phyloP scores from a whole-genome alignment of 805 yeast genomes.

The Yamadazyma scolyti region DNA sequence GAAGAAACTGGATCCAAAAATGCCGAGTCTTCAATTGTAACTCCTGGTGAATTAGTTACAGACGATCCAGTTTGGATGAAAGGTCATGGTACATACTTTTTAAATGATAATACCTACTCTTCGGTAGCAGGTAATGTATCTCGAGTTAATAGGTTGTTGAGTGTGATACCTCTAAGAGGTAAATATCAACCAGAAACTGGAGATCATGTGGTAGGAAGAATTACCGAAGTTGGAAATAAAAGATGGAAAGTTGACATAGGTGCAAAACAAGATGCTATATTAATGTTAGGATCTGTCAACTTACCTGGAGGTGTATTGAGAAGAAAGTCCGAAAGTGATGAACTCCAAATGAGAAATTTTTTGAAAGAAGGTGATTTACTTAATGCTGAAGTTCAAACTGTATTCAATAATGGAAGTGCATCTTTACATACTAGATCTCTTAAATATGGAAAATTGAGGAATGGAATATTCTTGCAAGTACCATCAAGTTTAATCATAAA shows the following conservation, averaged over 20 bases:
- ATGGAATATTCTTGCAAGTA: slow-evolving; percentile 78
- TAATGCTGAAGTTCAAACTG: slow-evolving; percentile 92
- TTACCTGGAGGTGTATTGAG: slow-evolving; percentile 96
- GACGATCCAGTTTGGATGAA: slow-evolving; percentile 97
- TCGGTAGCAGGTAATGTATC: slow-evolving; percentile 91
- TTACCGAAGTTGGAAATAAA: slow-evolving; percentile 88
- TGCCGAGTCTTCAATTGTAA: slow-evolving; percentile 47
- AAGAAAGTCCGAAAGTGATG: slow-evolving; percentile 92
- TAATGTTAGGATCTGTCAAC: slow-evolving; percentile 93
- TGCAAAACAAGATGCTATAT: slow-evolving; percentile 85
- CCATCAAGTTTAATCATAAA: slow-evolving; percentile 82
- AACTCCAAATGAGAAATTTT: slow-evolving; percentile 90
- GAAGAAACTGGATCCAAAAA: slow-evolving; percentile 13
- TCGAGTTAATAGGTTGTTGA: slow-evolving; percentile 79
- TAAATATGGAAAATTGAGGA: slow-evolving; percentile 91
- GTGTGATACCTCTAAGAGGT: slow-evolving; percentile 83
- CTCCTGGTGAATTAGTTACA: slow-evolving; percentile 96
- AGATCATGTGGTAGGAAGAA: slow-evolving; percentile 91
- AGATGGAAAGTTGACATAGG: slow-evolving; percentile 98
- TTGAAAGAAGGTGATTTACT: slow-evolving; percentile 93
- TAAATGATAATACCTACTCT: slow-evolving; percentile 72
- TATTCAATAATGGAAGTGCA: slow-evolving; percentile 87
- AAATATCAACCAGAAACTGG: slow-evolving; percentile 93
- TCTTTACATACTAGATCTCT: slow-evolving; percentile 92
- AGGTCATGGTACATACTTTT: slow-evolving; percentile 92